Base-by-base conservation (phyloP, 2,329 filamentous ascomycete species). In the Zasmidium citrigriseum region DNA sequence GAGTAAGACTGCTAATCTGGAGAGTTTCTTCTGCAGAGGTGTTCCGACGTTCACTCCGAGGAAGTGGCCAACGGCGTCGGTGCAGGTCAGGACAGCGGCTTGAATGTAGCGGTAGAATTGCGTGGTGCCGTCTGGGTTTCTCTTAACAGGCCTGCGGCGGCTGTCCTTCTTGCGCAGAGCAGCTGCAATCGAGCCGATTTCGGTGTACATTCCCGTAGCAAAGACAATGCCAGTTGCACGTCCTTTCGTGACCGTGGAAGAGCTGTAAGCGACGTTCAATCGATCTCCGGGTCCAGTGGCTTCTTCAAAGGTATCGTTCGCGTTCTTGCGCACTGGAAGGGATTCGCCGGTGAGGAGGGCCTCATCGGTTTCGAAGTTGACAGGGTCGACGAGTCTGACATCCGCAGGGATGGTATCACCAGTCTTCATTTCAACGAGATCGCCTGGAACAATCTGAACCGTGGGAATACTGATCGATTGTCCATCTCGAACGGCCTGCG, bases 1-100 rank as follows among this genome's bases (percentile, higher is more conserved):
- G 1, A 96, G 83, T 2, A 91, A 72, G 46, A 95, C 86, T 24
- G 92, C 91, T 68, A 96, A 88, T 75, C 93, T 91, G 77, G 89
- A 91, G 52, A 96, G 82, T 70, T 90, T 93, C 64, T 89, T 87
- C 76, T 96, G 91, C 47, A 96, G 80, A 0, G 92, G 92, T 1
- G 92, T 96, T 51, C 91, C 91, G 55, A 89, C 82, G 55, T 84
- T 87, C 59, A 89, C 81, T 52, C 88, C 87, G 9, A 90, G 77
- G 68, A 90, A 88, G 38, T 81, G 78, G 3, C 84, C 85, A 58
- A 87, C 73, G 4, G 82, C 82, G 69, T 88, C 84, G 12, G 78
- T 80, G 45, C 80, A 71, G 2, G 84, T 87, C 41, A 80, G 73
- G 22, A 78, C 72, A 46, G 77, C 74, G 5, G 82, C 83, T 64